These are phyloP conservation scores for Vaccinium macrocarpon DNA, from an alignment of 148 eudicot species.

Conservation along the genomic window DNA sequence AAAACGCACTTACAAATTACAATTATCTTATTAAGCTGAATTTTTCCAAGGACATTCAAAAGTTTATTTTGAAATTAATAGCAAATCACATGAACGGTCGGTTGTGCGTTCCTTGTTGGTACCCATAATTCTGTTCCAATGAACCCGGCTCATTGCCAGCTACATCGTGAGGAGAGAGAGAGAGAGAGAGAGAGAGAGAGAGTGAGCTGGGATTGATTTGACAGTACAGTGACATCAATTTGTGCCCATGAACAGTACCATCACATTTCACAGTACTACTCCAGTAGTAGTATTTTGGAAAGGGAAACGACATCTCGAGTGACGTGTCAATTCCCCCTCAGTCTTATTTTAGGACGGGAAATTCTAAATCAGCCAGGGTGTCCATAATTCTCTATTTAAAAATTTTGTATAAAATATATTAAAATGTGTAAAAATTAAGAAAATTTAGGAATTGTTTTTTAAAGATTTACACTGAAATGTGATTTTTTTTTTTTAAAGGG, in stretches of 20 bases:
- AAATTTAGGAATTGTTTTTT: too few species aligned
- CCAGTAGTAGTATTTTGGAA: neutral
- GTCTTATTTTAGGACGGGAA: neutral
- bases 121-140: neutral
- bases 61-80: too few species aligned
- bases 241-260: conserved; percentile 13
- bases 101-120: too few species aligned
- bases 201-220: neutral
- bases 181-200: neutral
- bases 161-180: neutral
- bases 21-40: too few species aligned
- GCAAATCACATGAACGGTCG: too few species aligned
- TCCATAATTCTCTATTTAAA: too few species aligned
- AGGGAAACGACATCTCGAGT: neutral
- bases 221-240: neutral
- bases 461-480: too few species aligned
- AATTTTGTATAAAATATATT: too few species aligned
- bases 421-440: too few species aligned
- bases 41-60: too few species aligned
- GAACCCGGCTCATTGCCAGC: neutral
- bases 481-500: too few species aligned
- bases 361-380: neutral
- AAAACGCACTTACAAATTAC: too few species aligned
- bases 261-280: neutral
- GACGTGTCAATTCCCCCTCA: neutral